Evolutionary conservation across 805 yeast genomes (phyloP), one percentile per base, ranked within the genome.

Genomic region (Wickerhamiella parazyma): DNA sequence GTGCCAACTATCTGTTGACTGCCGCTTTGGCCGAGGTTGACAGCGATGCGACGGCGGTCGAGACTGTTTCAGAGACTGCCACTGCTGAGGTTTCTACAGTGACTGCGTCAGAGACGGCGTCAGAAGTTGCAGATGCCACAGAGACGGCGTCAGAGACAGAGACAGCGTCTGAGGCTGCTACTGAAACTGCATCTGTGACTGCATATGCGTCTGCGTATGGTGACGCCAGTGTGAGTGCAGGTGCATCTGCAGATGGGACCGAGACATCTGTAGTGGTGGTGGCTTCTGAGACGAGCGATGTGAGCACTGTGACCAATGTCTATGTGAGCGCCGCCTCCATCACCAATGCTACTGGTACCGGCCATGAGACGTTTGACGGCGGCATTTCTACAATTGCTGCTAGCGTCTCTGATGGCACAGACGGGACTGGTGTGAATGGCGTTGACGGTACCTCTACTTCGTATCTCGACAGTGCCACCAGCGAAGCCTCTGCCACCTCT

Each of bases 211-310:
- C 20, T n/a, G n/a, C n/a, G n/a, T n/a, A n/a, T 9, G 42, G 25
- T 11, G 10, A 39, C 22, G 22, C 42, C 33, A n/a, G 43, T 14
- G 22, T 46, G 22, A 35, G 47, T 6, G 25, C 52, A 16, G 42
- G 47, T 22, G 37, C 36, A n/a, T 17, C 36, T 38, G 41, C 21
- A 11, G 21, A 25, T 19, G 38, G 29, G 18, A 22, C 47, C 16
- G 31, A 41, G 19, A 10, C 24, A 21, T 21, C 24, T 21, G 24
- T 21, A 21, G 24, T 21, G 24, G 19, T 16, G 2, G 26, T 17
- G 6, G 38, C 24, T 35, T 4, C 20, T 12, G 25, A 31, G 36
- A 14, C n/a, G n/a, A n/a, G n/a, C n/a, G n/a, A n/a, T n/a, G n/a
- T 33, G 6, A 28, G 12, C 16, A 12, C 33, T 2, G 17, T 20